A percentile compares a stretch with the other conserved stretches of the same genome.
Evolutionary conservation across 495 filamentous ascomycete genomes (phyloP).

Genomic region (Clohesyomyces aquaticus): DNA sequence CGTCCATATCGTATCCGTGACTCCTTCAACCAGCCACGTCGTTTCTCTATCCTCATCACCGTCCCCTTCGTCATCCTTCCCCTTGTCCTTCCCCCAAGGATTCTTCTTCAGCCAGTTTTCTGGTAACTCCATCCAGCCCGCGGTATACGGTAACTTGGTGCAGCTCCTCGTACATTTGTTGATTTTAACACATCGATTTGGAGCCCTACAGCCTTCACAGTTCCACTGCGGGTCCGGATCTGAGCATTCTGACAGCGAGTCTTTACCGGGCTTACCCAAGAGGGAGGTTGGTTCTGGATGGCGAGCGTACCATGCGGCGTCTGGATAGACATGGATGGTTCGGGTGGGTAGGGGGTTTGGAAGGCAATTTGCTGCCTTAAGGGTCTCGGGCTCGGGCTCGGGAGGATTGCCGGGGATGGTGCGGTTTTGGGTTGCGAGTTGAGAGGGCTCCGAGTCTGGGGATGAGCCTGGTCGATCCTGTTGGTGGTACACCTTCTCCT

Average conservation of each 20-base stretch:
- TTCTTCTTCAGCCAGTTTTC: neutral
- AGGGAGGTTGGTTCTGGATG: neutral
- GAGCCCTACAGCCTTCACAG: slow-evolving; percentile 16
- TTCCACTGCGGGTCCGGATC: slow-evolving; percentile 15
- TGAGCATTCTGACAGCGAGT: neutral
- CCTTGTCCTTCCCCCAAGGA: neutral
- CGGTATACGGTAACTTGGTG: slow-evolving; percentile 1
- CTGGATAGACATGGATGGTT: neutral
- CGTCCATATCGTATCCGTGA: neutral
- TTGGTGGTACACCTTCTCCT: too few relatives aligned
- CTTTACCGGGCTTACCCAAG: neutral
- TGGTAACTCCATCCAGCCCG: neutral
- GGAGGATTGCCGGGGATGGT: too few relatives aligned
- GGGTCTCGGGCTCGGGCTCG: too few relatives aligned
- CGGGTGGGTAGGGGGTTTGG: too few relatives aligned
- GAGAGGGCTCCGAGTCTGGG: too few relatives aligned
- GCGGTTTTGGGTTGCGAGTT: too few relatives aligned
- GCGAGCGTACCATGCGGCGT: neutral
- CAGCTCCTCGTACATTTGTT: slow-evolving; percentile 26
- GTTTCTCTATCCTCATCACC: too few relatives aligned
- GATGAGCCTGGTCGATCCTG: too few relatives aligned
- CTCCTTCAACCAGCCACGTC: too few relatives aligned
- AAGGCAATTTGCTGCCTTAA: too few relatives aligned
- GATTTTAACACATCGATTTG: slow-evolving; percentile 27
- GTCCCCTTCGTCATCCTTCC: too few relatives aligned